phyloP scores from a whole-genome alignment of 352 stramenopile species.

The Phytopythium litorale region DNA sequence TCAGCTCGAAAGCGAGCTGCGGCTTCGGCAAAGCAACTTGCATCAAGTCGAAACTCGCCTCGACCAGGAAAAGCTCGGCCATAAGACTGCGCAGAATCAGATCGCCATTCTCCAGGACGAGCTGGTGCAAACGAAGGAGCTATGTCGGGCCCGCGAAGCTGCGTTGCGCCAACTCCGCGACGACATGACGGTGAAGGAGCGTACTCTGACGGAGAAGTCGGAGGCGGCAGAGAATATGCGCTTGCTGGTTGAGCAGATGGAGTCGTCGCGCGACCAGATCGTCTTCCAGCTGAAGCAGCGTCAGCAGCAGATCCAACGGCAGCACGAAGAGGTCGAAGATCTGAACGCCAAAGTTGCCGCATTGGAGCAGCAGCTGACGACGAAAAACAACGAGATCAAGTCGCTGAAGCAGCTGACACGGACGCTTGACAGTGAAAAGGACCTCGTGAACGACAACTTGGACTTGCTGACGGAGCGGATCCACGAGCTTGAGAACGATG shows the following conservation, averaged over 20 bases:
- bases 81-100: slow-evolving; percentile 58
- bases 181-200: slow-evolving; percentile 52
- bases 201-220: slow-evolving; percentile 56
- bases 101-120: slow-evolving; percentile 58
- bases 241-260: slow-evolving; percentile 78
- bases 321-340: slow-evolving; percentile 50
- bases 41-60: slow-evolving; percentile 61
- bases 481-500: slow-evolving; percentile 54
- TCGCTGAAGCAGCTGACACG: slow-evolving; percentile 68
- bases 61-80: slow-evolving; percentile 57
- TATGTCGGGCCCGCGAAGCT: slow-evolving; percentile 46
- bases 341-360: slow-evolving; percentile 42
- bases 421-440: slow-evolving; percentile 70
- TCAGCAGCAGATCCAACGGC: slow-evolving; percentile 56
- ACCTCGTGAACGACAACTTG: slow-evolving; percentile 61
- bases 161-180: slow-evolving; percentile 55
- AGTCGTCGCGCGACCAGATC: slow-evolving; percentile 75
- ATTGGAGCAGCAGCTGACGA: slow-evolving; percentile 36
- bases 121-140: slow-evolving; percentile 46
- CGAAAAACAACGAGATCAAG: slow-evolving; percentile 42
- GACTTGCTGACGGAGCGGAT: slow-evolving; percentile 71
- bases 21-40: slow-evolving; percentile 39
- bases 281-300: slow-evolving; percentile 76
- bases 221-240: slow-evolving; percentile 67
- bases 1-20: slow-evolving; percentile 60